A percentile compares a stretch with the other conserved stretches of the same genome.
These are phyloP conservation scores for Prunus mongolica DNA, from an alignment of 306 rosid species.

Conservation along the genomic window DNA sequence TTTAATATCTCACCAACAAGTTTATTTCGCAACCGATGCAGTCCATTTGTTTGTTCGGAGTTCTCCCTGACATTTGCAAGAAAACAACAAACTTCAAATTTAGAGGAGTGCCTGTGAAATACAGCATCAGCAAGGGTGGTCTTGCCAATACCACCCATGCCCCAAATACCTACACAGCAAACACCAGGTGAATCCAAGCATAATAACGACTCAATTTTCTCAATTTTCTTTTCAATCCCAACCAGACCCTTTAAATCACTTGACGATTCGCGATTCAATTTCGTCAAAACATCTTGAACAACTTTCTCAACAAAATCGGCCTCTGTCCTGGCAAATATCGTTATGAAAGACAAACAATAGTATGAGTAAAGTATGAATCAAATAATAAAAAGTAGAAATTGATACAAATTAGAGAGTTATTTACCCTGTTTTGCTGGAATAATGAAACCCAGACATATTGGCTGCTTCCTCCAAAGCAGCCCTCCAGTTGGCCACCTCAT, in stretches of 20 bases:
- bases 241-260: constrained; percentile 2
- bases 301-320: background rate
- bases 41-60: background rate
- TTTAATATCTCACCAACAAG: background rate
- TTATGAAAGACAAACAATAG: background rate
- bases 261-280: background rate
- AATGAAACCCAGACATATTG: background rate
- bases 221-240: background rate
- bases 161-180: constrained; percentile 22
- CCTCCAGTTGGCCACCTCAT: background rate
- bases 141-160: constrained; percentile 19
- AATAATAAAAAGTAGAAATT: background rate
- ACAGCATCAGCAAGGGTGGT: background rate
- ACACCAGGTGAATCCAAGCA: background rate
- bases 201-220: background rate
- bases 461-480: background rate
- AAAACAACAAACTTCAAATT: background rate
- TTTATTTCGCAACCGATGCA: too few relatives aligned
- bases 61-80: constrained; percentile 12
- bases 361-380: background rate
- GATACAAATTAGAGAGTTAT: background rate
- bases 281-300: background rate
- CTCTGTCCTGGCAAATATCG: background rate
- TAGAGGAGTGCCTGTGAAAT: background rate
- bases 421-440: background rate